A percentile compares a stretch with the other conserved stretches of the same genome.
phyloP scores from a whole-genome alignment of 2,329 filamentous ascomycete species.

The Diaporthe sp. region DNA sequence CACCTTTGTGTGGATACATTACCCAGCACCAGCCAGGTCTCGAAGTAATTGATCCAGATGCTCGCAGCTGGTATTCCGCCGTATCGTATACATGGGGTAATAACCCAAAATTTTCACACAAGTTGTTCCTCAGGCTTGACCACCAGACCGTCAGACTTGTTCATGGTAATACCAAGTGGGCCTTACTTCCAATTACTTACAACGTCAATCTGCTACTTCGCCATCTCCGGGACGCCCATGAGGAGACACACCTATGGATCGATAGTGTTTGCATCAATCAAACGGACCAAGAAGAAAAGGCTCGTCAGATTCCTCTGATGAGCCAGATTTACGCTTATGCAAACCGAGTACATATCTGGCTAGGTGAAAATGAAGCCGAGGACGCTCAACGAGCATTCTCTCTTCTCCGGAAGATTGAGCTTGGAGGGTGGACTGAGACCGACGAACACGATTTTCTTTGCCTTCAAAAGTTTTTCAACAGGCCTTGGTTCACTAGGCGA shows the following conservation, averaged over 20 bases:
- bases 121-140: not conserved
- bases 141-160: too few relatives aligned
- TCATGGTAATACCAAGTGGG: not conserved
- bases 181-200: not conserved
- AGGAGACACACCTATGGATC: not conserved
- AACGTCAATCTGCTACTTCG: not conserved
- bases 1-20: not conserved
- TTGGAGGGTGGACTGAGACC: rapidly evolving
- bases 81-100: not conserved
- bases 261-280: not conserved
- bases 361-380: not conserved
- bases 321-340: not conserved
- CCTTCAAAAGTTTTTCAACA: not conserved
- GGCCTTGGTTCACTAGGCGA: too few relatives aligned
- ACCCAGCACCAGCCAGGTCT: not conserved
- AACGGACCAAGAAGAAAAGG: not conserved
- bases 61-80: not conserved
- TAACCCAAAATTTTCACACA: not conserved
- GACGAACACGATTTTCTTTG: not conserved
- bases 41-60: not conserved
- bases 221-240: not conserved
- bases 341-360: not conserved
- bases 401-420: not conserved
- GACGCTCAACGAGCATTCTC: not conserved
- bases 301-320: not conserved